Base-by-base conservation (phyloP, 169 alveolate species). In the Plasmodium knowlesi region DNA sequence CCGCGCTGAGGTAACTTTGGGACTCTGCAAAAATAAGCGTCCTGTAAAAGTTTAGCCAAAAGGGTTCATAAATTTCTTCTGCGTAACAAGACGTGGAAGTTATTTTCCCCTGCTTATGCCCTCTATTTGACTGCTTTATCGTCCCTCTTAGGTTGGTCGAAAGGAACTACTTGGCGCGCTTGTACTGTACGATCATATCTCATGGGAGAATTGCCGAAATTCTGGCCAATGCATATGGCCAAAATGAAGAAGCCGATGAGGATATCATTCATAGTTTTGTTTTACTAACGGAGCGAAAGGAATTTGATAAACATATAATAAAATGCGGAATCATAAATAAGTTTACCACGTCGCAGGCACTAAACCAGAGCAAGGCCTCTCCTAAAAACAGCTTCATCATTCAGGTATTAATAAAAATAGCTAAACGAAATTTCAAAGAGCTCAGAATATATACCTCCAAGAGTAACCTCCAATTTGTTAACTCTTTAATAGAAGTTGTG, bases 231-330 rank as follows among this genome's bases (percentile, higher is more conserved):
- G 54, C 80, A 73, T 73, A 73, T 84, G 41, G 39, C 12, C 43
- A 84, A 6, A 25, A 84, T 25, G 93, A 84, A 4, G 3, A 32
- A 46, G 39, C 39, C 19, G 84, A 84, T 10, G 67, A 73, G 54
- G 46, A 73, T 19, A 84, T 84, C 25, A 84, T 73, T 4, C 34
- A 84, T 41, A 30, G 83, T 73, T 84, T 73, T 16, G 70, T 84
- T 84, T 73, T 84, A 84, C 32, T 84, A 72, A 41, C 80, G 5
- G 73, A 67, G 32, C 46, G 61, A 78, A 89, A 79, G 79, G 89
- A 89, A 89, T 70, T 89, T 61, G 89, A 79, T 41, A 57, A 73
- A 37, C 82, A 78, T 10, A 61, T 89, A 9, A 78, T 57, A 57
- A 43, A 79, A 28, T 89, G 94, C 82, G 83, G 73, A 28, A 89